A percentile compares a stretch with the other conserved stretches of the same genome.
These are phyloP conservation scores for Aspergillus haitiensis DNA, from an alignment of 495 filamentous ascomycete genomes.

Conservation along the genomic window DNA sequence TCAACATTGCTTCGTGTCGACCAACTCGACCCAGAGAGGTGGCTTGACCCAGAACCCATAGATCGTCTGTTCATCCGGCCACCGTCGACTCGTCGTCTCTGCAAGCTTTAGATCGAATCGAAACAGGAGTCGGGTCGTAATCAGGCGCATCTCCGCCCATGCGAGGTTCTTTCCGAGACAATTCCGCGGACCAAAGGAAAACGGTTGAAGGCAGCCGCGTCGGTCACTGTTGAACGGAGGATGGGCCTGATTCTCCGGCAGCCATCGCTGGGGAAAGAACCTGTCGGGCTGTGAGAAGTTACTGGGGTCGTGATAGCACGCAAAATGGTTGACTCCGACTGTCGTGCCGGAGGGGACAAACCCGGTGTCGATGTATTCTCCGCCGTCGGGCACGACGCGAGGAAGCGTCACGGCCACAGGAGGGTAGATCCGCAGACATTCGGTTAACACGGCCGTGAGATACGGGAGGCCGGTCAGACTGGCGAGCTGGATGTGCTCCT, in stretches of 20 bases:
- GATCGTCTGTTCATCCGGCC: background rate
- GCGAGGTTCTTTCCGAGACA: slow-evolving; percentile 40
- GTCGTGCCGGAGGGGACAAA: slow-evolving; percentile 36
- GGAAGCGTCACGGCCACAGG: slow-evolving; percentile 36
- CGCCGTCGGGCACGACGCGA: slow-evolving; percentile 40
- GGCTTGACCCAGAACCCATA: slow-evolving; percentile 6
- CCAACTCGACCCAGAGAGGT: background rate
- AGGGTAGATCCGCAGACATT: slow-evolving; percentile 47
- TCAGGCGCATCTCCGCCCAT: slow-evolving; percentile 16
- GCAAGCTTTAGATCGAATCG: slow-evolving; percentile 4
- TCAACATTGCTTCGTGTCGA: background rate
- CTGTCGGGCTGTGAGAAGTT: slow-evolving; percentile 28
- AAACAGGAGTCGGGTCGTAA: slow-evolving; percentile 4
- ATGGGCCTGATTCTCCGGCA: slow-evolving; percentile 25
- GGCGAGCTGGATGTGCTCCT: slow-evolving; percentile 36
- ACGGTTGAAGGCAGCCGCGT: slow-evolving; percentile 33
- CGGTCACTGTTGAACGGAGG: slow-evolving; percentile 25
- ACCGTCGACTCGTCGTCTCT: background rate
- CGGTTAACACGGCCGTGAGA: slow-evolving; percentile 43
- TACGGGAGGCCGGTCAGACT: slow-evolving; percentile 40
- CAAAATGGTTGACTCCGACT: slow-evolving; percentile 16
- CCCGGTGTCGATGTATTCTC: slow-evolving; percentile 37
- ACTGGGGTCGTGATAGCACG: slow-evolving; percentile 22
- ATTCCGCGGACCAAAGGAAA: slow-evolving; percentile 39
- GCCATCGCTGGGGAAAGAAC: slow-evolving; percentile 46